Conservation (phyloP, 495 filamentous ascomycete species). For the Penicillium longicatenatum region DNA sequence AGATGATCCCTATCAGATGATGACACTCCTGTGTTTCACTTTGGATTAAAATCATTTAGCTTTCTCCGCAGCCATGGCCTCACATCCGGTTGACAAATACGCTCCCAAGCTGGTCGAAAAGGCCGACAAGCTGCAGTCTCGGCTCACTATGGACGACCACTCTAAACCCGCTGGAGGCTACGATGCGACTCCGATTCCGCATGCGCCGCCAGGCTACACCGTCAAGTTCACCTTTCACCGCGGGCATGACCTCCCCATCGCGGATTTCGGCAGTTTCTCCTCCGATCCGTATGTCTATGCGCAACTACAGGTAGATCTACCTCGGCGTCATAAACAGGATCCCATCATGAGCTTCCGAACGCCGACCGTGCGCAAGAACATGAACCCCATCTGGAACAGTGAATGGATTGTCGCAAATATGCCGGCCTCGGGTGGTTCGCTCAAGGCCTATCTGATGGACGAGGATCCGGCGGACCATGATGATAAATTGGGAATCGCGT, state of each 20-base stretch:
- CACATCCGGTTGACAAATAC: constrained; percentile 36
- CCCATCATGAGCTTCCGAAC: constrained; percentile 73
- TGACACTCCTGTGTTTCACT: neutral
- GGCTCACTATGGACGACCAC: constrained; percentile 34
- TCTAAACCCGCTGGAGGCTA: constrained; percentile 70
- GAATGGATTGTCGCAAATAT: constrained; percentile 89
- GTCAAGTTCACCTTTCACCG: constrained; percentile 83
- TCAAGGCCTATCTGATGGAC: constrained; percentile 84
- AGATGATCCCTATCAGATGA: constrained; percentile 5
- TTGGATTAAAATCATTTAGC: neutral
- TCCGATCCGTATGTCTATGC: constrained; percentile 84
- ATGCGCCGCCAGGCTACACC: constrained; percentile 74
- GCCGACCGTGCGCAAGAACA: constrained; percentile 67
- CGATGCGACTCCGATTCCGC: constrained; percentile 74
- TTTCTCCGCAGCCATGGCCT: constrained; percentile 20
- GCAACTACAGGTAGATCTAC: constrained; percentile 62
- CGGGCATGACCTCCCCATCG: constrained; percentile 76
- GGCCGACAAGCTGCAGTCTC: constrained; percentile 60
- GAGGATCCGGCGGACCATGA: constrained; percentile 87
- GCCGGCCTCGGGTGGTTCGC: constrained; percentile 70
- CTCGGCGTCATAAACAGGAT: constrained; percentile 77
- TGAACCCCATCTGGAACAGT: constrained; percentile 77
- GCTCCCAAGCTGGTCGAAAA: constrained; percentile 56
- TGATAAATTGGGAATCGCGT: constrained; percentile 82
- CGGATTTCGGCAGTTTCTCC: constrained; percentile 73